A percentile compares a stretch with the other conserved stretches of the same genome.
Conservation (phyloP, 2,329 filamentous ascomycete genomes). For the Bipolaris sorokiniana region DNA sequence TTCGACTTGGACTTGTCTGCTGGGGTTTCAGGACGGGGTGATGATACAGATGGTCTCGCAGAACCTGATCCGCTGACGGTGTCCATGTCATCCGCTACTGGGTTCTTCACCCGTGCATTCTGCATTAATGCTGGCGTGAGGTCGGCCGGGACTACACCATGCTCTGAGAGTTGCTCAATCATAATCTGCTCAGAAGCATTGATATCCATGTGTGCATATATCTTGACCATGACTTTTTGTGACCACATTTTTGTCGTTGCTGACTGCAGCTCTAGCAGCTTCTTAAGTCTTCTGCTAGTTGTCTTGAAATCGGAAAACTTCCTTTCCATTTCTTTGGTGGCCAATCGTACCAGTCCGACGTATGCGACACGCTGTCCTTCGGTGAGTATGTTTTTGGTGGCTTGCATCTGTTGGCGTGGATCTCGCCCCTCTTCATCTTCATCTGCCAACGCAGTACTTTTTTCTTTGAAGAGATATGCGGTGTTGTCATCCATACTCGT, state of each 20-base stretch:
- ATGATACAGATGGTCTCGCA: slow-evolving; percentile 43
- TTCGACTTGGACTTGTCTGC: slow-evolving; percentile 32
- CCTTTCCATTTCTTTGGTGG: slow-evolving; percentile 77
- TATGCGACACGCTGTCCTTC: slow-evolving; percentile 97
- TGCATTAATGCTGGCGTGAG: slow-evolving; percentile 86
- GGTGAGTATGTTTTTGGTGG: slow-evolving; percentile 92
- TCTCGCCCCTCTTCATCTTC: slow-evolving; percentile 82
- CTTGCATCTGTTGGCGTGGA: slow-evolving; percentile 86
- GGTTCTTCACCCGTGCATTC: slow-evolving; percentile 91
- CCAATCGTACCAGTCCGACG: slow-evolving; percentile 84
- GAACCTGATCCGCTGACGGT: slow-evolving; percentile 33
- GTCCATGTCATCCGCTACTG: slow-evolving; percentile 67
- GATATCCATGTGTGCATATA: slow-evolving; percentile 98
- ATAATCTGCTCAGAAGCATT: slow-evolving; percentile 90
- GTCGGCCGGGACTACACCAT: slow-evolving; percentile 85
- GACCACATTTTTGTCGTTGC: slow-evolving; percentile 94
- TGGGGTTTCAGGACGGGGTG: slow-evolving; percentile 33
- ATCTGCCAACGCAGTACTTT: slow-evolving; percentile 63
- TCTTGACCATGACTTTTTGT: slow-evolving; percentile 95
- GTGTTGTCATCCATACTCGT: slow-evolving; percentile 99
- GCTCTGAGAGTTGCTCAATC: slow-evolving; percentile 95
- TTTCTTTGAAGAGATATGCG: slow-evolving; percentile 87
- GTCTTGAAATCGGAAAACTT: slow-evolving; percentile 68
- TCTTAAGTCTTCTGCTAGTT: slow-evolving; percentile 72
- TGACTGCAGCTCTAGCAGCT: slow-evolving; percentile 69